Conservation (phyloP, 1,284 basidiomycete species). For the Chalciporus sp. region DNA sequence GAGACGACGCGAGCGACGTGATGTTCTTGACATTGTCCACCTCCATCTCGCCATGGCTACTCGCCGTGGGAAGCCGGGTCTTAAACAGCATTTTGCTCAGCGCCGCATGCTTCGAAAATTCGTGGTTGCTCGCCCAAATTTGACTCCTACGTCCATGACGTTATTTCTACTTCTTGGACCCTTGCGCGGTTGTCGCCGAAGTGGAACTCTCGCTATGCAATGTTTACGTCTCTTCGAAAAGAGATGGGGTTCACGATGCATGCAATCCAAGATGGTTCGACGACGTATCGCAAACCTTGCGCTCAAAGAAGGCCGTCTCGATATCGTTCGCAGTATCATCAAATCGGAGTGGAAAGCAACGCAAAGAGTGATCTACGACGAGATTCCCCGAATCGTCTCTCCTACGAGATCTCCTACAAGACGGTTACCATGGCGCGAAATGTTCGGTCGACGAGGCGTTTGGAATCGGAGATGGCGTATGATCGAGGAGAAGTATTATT, state of each 20-base stretch:
- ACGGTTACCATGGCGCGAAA: constrained; percentile 24
- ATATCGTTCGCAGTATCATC: constrained; percentile 47
- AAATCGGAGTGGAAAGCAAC: constrained; percentile 19
- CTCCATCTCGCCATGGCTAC: constrained; percentile 43
- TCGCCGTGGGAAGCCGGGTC: constrained; percentile 37
- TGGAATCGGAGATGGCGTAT: constrained; percentile 35
- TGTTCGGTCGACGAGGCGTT: constrained; percentile 25
- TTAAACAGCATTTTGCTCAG: constrained; percentile 37
- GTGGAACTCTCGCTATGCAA: constrained; percentile 54
- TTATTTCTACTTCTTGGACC: constrained; percentile 58
- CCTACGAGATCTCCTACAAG: constrained; percentile 6
- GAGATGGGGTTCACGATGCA: constrained; percentile 52
- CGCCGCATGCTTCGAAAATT: constrained; percentile 46
- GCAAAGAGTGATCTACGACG: constrained; percentile 3
- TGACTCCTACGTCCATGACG: constrained; percentile 64
- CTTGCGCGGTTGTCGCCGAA: constrained; percentile 46
- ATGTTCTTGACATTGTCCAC: constrained; percentile 49
- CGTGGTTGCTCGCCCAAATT: constrained; percentile 45
- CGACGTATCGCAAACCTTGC: constrained; percentile 58
- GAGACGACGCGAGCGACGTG: constrained; percentile 30
- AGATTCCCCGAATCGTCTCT: constrained; percentile 10
- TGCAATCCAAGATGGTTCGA: constrained; percentile 59
- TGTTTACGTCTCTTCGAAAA: constrained; percentile 47
- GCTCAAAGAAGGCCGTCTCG: constrained; percentile 59
- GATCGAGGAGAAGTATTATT: constrained; percentile 26